A percentile compares a stretch with the other conserved stretches of the same genome.
Evolutionary conservation across 306 rosid species (phyloP).

Genomic region (Quercus variabilis): DNA sequence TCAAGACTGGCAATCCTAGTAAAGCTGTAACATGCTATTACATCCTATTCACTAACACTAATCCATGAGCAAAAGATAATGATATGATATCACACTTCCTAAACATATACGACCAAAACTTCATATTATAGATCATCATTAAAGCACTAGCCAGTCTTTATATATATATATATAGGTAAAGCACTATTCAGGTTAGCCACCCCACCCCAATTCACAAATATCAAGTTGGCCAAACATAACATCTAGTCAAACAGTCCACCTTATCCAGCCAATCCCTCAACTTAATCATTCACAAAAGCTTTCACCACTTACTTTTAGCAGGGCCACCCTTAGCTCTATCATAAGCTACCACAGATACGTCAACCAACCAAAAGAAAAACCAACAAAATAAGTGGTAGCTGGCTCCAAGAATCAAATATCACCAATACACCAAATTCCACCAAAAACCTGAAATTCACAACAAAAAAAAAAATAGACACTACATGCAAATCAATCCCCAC

Average conservation of each 20-base stretch:
- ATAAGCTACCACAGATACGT: not conserved
- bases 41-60: not conserved
- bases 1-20: not conserved
- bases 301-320: not conserved
- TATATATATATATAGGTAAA: too few species aligned
- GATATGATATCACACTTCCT: not conserved
- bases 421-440: not conserved
- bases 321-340: not conserved
- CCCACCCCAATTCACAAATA: not conserved
- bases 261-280: not conserved
- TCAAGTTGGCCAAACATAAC: not conserved
- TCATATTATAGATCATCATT: not conserved
- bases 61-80: not conserved
- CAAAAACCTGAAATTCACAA: not conserved
- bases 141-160: not conserved
- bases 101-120: not conserved
- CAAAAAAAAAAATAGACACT: not conserved
- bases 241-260: not conserved
- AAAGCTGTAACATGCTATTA: not conserved
- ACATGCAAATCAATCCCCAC: conserved; percentile 11
- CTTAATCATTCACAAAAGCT: not conserved
- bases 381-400: not conserved
- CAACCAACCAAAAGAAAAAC: not conserved
- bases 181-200: too few species aligned
- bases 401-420: conserved; percentile 6